Evolutionary conservation across 371 early-diverging fungal genomes (phyloP).

Genomic region (Nematocida displodere): DNA sequence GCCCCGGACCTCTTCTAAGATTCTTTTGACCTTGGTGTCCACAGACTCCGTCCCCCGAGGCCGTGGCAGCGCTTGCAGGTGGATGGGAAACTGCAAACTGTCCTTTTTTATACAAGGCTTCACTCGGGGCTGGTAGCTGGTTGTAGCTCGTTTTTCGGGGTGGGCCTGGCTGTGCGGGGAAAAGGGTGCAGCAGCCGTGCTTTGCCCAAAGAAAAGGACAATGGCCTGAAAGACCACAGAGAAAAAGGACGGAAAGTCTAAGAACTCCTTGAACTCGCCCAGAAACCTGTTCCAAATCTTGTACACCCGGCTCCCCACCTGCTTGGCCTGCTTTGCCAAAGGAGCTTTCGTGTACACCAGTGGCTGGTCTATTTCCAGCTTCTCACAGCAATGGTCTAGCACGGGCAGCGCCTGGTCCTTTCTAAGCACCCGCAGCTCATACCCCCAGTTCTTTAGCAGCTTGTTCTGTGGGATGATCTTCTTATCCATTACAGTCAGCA

Average conservation of each 20-base stretch:
- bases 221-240: background rate
- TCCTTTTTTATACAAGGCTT: too few relatives aligned
- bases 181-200: too few relatives aligned
- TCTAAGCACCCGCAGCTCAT: conserved; percentile 7
- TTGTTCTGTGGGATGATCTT: conserved; percentile 22
- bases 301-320: background rate
- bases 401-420: background rate
- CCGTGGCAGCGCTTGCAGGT: too few relatives aligned
- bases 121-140: too few relatives aligned
- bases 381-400: too few relatives aligned
- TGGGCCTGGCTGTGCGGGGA: too few relatives aligned
- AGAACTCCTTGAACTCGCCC: background rate
- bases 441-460: conserved; percentile 18
- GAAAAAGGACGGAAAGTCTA: background rate
- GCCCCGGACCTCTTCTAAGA: background rate
- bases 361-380: too few relatives aligned
- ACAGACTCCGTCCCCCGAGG: too few relatives aligned
- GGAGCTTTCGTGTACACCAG: too few relatives aligned
- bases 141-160: too few relatives aligned
- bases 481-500: background rate
- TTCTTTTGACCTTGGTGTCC: background rate
- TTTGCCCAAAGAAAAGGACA: background rate
- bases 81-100: too few relatives aligned
- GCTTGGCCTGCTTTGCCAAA: too few relatives aligned
- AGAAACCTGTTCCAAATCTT: background rate